phyloP scores from a whole-genome alignment of 495 filamentous ascomycete species.

The Usnea hakonensis region DNA sequence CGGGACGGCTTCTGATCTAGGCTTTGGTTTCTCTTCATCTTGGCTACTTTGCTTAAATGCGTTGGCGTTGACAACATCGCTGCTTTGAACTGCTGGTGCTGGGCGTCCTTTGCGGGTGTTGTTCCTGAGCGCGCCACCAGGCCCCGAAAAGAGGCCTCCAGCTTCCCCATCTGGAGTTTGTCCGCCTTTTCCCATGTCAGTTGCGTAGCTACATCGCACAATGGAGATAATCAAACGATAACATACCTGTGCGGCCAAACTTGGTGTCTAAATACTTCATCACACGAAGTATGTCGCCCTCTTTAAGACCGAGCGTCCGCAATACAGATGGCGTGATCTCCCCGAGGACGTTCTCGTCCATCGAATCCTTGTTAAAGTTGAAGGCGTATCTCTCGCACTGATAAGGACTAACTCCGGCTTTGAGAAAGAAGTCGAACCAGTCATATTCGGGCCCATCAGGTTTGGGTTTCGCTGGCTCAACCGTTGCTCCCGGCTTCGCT shows the following conservation, averaged over 20 bases:
- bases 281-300: slow-evolving; percentile 92
- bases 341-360: slow-evolving; percentile 84
- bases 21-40: slow-evolving; percentile 32
- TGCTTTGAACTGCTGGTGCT: slow-evolving; percentile 72
- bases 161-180: slow-evolving; percentile 32
- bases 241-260: slow-evolving; percentile 52
- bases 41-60: slow-evolving; percentile 62
- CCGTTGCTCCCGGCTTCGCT: slow-evolving; percentile 44
- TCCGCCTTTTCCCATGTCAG: slow-evolving; percentile 3
- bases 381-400: slow-evolving; percentile 91
- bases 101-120: slow-evolving; percentile 94
- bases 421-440: slow-evolving; percentile 98
- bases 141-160: slow-evolving; percentile 83
- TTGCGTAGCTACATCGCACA: not conserved
- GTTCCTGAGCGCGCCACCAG: slow-evolving; percentile 79
- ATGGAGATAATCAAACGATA: slow-evolving; percentile 26
- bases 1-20: slow-evolving; percentile 31
- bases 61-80: slow-evolving; percentile 78
- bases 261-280: slow-evolving; percentile 84
- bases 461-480: slow-evolving; percentile 34
- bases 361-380: slow-evolving; percentile 80
- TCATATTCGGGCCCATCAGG: slow-evolving; percentile 69
- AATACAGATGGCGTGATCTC: slow-evolving; percentile 78
- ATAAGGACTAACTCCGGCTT: slow-evolving; percentile 80
- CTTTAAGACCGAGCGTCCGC: slow-evolving; percentile 79